Conservation (phyloP, 2,329 filamentous ascomycete genomes). For the Sporothrix humicola region DNA sequence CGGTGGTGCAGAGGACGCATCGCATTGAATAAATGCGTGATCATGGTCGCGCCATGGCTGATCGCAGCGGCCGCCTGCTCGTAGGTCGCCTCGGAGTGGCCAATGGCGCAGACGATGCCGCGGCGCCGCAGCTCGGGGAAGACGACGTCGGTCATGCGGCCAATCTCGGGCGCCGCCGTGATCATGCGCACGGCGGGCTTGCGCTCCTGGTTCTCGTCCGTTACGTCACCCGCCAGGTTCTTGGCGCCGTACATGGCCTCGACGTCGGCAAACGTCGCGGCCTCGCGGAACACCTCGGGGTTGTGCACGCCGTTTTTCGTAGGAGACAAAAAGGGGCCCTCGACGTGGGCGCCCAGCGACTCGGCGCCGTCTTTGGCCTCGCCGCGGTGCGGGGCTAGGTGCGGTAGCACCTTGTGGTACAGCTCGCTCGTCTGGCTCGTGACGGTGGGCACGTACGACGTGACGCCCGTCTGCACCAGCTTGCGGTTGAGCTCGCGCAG, state of each 20-base stretch:
- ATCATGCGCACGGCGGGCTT: constrained; percentile 72
- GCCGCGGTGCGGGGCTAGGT: constrained; percentile 73
- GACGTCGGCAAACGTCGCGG: constrained; percentile 68
- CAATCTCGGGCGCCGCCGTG: constrained; percentile 83
- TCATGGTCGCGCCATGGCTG: constrained; percentile 79
- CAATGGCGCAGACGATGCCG: constrained; percentile 78
- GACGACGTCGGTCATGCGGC: constrained; percentile 72
- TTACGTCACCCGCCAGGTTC: constrained; percentile 59
- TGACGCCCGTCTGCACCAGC: constrained; percentile 80
- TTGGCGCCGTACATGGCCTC: constrained; percentile 72
- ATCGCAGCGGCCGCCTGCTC: constrained; percentile 77
- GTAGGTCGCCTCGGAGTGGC: constrained; percentile 86
- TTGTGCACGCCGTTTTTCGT: constrained; percentile 89
- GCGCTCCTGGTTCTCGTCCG: constrained; percentile 33
- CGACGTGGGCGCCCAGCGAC: constrained; percentile 86
- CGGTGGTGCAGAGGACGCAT: constrained; percentile 91
- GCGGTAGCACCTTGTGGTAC: constrained; percentile 80
- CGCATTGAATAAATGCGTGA: constrained; percentile 92
- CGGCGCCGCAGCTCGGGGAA: constrained; percentile 63
- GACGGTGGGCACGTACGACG: constrained; percentile 84
- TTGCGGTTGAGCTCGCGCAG: constrained; percentile 72
- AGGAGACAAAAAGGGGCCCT: constrained; percentile 85
- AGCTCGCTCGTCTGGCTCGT: constrained; percentile 81
- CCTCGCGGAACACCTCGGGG: constrained; percentile 69
- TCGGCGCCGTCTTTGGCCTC: constrained; percentile 71